phyloP scores from a whole-genome alignment of 768 basidiomycete genomes.

The Auriscalpium orientale region DNA sequence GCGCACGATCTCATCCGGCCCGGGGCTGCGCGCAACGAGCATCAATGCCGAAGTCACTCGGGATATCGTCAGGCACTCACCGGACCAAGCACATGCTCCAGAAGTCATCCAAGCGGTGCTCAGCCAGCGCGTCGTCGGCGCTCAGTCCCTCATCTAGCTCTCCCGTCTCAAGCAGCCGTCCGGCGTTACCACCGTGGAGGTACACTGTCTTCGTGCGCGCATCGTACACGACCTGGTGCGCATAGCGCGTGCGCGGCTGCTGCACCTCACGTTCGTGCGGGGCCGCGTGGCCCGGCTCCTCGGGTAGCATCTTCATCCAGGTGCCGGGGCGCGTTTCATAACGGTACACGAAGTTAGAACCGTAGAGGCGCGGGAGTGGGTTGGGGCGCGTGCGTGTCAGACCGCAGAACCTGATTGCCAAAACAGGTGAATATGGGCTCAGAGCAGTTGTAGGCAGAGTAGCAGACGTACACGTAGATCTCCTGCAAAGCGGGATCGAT shows the following conservation, averaged over 20 bases:
- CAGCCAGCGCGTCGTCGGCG: conserved; percentile 7
- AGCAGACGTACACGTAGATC: conserved; percentile 57
- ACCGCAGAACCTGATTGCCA: conserved; percentile 48
- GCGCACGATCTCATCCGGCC: conserved; percentile 54
- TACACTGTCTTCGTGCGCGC: conserved; percentile 45
- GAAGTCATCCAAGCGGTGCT: conserved; percentile 57
- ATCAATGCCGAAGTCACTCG: neutral
- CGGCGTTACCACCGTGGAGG: conserved; percentile 75
- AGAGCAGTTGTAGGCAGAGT: neutral
- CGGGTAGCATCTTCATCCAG: conserved; percentile 54
- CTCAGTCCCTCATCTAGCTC: conserved; percentile 9
- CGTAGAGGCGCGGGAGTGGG: conserved; percentile 35
- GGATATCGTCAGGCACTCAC: conserved; percentile 28
- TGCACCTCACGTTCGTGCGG: conserved; percentile 16
- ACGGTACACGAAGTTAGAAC: conserved; percentile 62
- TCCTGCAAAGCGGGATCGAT: conserved; percentile 56
- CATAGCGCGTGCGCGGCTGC: conserved; percentile 58
- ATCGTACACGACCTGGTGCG: conserved; percentile 75
- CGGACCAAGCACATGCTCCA: conserved; percentile 67
- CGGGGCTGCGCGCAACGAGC: conserved; percentile 36
- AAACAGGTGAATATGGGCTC: neutral
- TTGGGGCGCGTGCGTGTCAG: conserved; percentile 37
- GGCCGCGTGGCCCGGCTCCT: conserved; percentile 5
- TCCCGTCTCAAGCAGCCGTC: conserved; percentile 24
- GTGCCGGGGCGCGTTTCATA: conserved; percentile 52